Evolutionary conservation across 192 early-diverging fungal genomes (phyloP).

Genomic region (Tieghemiomyces parasiticus): DNA sequence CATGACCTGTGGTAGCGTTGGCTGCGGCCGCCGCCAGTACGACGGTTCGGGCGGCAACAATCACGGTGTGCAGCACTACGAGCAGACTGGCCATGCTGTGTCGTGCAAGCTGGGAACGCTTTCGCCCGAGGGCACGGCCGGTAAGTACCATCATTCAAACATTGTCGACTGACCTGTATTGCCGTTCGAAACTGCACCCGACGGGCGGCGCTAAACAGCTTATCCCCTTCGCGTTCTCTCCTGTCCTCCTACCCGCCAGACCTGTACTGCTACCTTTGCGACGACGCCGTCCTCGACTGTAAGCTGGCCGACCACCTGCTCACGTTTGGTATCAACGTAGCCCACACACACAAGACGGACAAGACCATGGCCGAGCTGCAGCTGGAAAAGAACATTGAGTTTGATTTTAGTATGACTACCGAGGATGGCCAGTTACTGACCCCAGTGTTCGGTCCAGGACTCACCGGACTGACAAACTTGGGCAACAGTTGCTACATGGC

Average conservation of each 20-base stretch:
- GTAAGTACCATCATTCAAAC: too few species aligned
- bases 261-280: slow-evolving; percentile 45
- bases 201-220: too few species aligned
- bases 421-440: slow-evolving; percentile 79
- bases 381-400: slow-evolving; percentile 90
- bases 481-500: slow-evolving; percentile 99
- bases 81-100: slow-evolving; percentile 65
- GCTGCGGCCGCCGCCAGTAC: slow-evolving; percentile 88
- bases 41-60: slow-evolving; percentile 88
- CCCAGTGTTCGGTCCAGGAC: slow-evolving; percentile 76
- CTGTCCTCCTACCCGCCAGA: too few species aligned
- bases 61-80: slow-evolving; percentile 77
- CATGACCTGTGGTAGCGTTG: slow-evolving; percentile 79
- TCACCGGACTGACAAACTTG: slow-evolving; percentile 85
- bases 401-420: slow-evolving; percentile 96
- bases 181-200: too few species aligned
- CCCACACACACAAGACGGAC: slow-evolving; percentile 72
- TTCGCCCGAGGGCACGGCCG: slow-evolving; percentile 89
- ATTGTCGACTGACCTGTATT: too few species aligned
- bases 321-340: slow-evolving; percentile 82
- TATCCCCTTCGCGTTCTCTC: too few species aligned
- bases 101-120: slow-evolving; percentile 91
- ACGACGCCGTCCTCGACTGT: slow-evolving; percentile 68
- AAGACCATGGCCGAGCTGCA: slow-evolving; percentile 87
- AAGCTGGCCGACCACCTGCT: slow-evolving; percentile 60